Percentiles rank a stretch among this genome's conserved stretches.
Evolutionary conservation across 163 green algal species (phyloP).

Genomic region (Prototheca stagnorum): DNA sequence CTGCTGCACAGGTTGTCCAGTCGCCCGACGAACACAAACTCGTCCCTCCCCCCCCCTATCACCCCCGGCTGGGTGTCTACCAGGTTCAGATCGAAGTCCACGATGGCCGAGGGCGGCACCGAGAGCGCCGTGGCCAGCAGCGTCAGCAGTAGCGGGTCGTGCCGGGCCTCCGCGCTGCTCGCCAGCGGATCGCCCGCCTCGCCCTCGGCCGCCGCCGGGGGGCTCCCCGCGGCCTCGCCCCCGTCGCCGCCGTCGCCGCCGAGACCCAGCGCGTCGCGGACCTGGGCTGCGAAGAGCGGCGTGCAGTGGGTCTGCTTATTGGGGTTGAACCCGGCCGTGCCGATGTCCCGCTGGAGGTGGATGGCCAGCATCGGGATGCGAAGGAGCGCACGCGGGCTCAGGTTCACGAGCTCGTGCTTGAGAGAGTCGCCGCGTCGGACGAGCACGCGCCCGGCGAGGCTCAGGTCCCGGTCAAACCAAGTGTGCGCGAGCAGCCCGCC

Average conservation of each 20-base stretch:
- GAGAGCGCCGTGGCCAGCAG: conserved; percentile 55
- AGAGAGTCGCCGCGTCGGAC: conserved; percentile 19
- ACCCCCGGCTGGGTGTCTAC: conserved; percentile 71
- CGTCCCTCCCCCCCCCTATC: conserved; percentile 38
- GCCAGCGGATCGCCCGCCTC: not conserved
- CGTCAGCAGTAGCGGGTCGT: conserved; percentile 55
- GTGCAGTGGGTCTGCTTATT: conserved; percentile 70
- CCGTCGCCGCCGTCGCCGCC: no score
- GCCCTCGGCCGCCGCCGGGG: not conserved
- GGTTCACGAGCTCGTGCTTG: conserved; percentile 31
- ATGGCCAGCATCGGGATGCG: conserved; percentile 94
- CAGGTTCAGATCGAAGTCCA: conserved; percentile 87
- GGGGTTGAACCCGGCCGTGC: conserved; percentile 66
- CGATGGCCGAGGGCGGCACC: conserved; percentile 44
- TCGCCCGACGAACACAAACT: conserved; percentile 80
- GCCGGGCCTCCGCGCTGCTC: conserved; percentile 9
- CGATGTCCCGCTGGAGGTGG: conserved; percentile 67
- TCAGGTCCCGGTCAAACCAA: conserved; percentile 94
- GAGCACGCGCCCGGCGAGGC: conserved; percentile 67
- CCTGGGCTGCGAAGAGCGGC: conserved; percentile 67
- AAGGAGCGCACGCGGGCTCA: conserved; percentile 69
- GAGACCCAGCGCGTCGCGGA: not conserved
- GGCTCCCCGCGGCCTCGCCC: no score
- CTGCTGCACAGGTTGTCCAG: conserved; percentile 86
- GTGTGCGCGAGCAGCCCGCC: conserved; percentile 88